Evolutionary conservation across 73 alveolate genomes (phyloP), one percentile per base, ranked within the genome.

Genomic region (Paramecium biaurelia): DNA sequence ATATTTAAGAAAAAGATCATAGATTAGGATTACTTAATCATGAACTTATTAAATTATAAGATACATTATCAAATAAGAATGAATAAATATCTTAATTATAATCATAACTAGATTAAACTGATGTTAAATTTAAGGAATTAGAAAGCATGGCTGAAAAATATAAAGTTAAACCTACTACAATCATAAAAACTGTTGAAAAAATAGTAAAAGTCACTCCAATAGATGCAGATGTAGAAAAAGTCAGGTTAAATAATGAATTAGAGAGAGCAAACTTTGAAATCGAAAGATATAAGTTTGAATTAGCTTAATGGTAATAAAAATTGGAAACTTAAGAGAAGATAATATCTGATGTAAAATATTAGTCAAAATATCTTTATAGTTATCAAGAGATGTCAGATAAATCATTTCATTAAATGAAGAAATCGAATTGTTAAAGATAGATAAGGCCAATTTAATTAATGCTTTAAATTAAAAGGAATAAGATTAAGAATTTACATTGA

Each of bases 1-100:
- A 20, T 41, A 41, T 79, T 21, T 0, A 35, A 10, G 90, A 79
- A 41, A 79, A 43, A 79, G 90, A 79, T 79, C 90, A 79, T 10
- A 37, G 35, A 79, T 41, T 79, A 41, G 90, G 72, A 37, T 41
- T 41, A 49, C 53, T 42, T 12, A 28, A 79, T 30, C 45, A 24
- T 42, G 90, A 79, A 21, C 28, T 79, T 15, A 41, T 8, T 7
- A 79, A 79, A 21, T 79, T 79, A 45, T 79, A 37, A 24, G 90
- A 79, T 11, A 23, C 21, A 10, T 45, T 79, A 24, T 20, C 72
- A 2, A 43, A 42, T 23, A 79, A 45, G 30, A 24, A 79, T 41
- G 90, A 79, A 23, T 45, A 20, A 79, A 8, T 43, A 35, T 41
- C 68, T 41, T 79, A 14, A 24, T 18, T 41, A 12, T 11, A 38